These are phyloP conservation scores for Ogataea methylovora DNA, from an alignment of 805 yeast species.

Conservation along the genomic window DNA sequence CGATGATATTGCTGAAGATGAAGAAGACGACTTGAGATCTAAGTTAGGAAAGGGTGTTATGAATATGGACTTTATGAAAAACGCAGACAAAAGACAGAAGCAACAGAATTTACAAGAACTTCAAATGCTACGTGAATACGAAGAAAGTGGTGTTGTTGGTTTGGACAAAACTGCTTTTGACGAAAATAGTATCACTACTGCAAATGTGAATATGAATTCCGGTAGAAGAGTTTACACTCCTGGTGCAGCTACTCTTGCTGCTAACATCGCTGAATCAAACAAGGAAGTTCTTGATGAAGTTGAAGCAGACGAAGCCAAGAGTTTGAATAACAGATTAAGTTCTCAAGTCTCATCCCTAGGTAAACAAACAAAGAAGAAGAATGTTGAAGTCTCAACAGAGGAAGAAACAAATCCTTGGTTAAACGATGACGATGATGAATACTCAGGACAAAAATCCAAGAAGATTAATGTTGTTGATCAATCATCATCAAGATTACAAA, in stretches of 20 bases:
- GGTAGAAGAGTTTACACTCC: slow-evolving; percentile 85
- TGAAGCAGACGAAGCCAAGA: slow-evolving; percentile 42
- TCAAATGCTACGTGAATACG: slow-evolving; percentile 39
- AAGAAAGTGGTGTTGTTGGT: slow-evolving; percentile 33
- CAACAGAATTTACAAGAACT: slow-evolving; percentile 50
- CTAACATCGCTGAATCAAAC: slow-evolving; percentile 28
- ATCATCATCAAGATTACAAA: slow-evolving; percentile 41
- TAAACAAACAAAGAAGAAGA: slow-evolving; percentile 8
- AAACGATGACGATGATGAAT: slow-evolving; percentile 18
- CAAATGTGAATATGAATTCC: slow-evolving; percentile 47
- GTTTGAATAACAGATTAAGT: slow-evolving; percentile 36
- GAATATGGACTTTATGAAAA: slow-evolving; percentile 93
- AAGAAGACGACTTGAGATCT: slow-evolving; percentile 27
- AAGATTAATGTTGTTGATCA: slow-evolving; percentile 41
- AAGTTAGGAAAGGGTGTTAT: slow-evolving; percentile 81
- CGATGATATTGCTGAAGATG: slow-evolving; percentile 30
- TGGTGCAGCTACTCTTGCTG: slow-evolving; percentile 33
- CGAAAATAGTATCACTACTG: slow-evolving; percentile 30
- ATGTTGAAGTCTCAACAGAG: slow-evolving; percentile 9
- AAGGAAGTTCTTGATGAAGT: slow-evolving; percentile 34
- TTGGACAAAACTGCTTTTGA: slow-evolving; percentile 29
- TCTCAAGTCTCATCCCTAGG: no score
- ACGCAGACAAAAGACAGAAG: slow-evolving; percentile 68
- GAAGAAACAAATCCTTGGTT: slow-evolving; percentile 46
- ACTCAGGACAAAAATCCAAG: slow-evolving; percentile 29